Evolutionary conservation across 2,329 filamentous ascomycete genomes (phyloP), one percentile per base, ranked within the genome.

Genomic region (Incumbomyces delicatus): DNA sequence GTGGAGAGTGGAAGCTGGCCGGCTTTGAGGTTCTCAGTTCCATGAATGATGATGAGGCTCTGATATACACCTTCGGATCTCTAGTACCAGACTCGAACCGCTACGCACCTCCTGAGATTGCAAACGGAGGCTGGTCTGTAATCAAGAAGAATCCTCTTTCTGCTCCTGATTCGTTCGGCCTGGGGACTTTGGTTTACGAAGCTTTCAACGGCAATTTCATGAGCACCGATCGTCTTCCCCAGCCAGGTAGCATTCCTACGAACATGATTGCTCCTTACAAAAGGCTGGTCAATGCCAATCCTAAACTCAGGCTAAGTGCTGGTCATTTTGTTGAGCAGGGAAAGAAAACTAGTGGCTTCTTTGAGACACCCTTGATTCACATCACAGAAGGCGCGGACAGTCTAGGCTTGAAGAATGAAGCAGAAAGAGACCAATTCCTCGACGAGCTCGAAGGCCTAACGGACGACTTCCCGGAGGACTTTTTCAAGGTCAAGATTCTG

Each of bases 391-490:
- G 87, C 30, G 87, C 96, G 46, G 92, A 98, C 47, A 95, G 85
- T 56, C 72, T 98, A 31, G 90, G 90, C 0, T 75, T 96, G 55
- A 98, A 95, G 67, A 80, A 76, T 17, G 84, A 90, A 46, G 74
- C 76, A 6, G 92, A 98, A 65, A 77, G 87, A 50, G 88, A 95
- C 48, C 77, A 81, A 41, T 90, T 98, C 55, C 71, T 98, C 8
- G 76, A 72, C 55, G 87, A 94, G 59, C 76, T 98, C 5, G 87
- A 94, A 55, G 76, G 85, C 50, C 75, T 95, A 4, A 84, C 87
- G 0, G 87, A 95, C 55, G 89, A 98, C 63, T 95, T 96, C 51
- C 92, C 92, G 0, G 90, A 95, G 61, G 92, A 96, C 50, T 98
- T 95, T 64, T 95, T 96, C 73, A 94, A 94, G 62, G 85, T 94